phyloP scores from a whole-genome alignment of 176 grass and related monocot genomes.

The Bonia amplexicaulis region DNA sequence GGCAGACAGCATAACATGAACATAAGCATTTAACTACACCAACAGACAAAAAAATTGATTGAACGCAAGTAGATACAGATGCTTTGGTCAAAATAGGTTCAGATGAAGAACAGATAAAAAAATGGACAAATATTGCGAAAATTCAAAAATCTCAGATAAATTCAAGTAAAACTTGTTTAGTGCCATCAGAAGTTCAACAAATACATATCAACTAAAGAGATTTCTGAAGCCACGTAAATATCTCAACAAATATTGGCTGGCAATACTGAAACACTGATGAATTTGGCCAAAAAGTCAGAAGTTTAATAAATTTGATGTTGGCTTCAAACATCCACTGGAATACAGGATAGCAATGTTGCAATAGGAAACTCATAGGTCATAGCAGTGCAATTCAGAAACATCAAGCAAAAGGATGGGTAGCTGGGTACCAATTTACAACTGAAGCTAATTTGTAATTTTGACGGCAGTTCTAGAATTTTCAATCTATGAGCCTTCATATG shows the following conservation, averaged over 20 bases:
- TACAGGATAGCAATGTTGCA: not conserved
- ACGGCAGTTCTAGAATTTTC: not conserved
- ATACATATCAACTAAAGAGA: not conserved
- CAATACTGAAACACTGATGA: not conserved
- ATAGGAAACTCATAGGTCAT: not conserved
- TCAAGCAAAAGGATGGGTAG: not conserved
- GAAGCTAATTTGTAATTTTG: not conserved
- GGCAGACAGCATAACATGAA: not conserved
- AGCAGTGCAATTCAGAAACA: not conserved
- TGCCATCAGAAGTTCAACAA: not conserved
- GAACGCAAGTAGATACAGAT: not conserved
- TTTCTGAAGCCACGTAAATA: not conserved
- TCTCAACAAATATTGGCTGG: constrained; percentile 12
- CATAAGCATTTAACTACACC: not conserved
- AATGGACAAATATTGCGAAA: not conserved
- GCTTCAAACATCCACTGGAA: not conserved
- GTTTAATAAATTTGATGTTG: not conserved
- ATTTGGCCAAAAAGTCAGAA: not conserved
- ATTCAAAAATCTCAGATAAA: not conserved
- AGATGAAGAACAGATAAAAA: not conserved
- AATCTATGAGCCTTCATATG: not conserved
- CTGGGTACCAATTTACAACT: not conserved
- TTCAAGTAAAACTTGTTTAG: not conserved
- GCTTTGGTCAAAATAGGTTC: not conserved
- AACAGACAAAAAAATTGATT: not conserved